Conservation (phyloP, 306 rosid species). For the Cicer judaicum region DNA sequence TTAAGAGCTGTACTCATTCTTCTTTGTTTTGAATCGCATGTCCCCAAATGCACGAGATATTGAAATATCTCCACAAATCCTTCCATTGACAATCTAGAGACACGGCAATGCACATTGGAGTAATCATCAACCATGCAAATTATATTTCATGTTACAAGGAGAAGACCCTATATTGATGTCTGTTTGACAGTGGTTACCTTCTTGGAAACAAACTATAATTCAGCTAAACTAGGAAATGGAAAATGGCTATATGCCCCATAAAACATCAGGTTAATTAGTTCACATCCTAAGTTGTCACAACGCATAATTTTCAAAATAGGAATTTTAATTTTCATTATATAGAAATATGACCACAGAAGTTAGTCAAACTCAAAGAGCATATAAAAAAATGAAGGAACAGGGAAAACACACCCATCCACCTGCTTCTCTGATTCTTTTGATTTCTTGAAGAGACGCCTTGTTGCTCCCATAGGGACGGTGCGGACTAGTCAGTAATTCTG, state of each 20-base stretch:
- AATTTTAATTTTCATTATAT: slow-evolving; percentile 24
- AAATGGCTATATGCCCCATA: not conserved
- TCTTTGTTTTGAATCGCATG: slow-evolving; percentile 88
- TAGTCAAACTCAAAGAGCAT: slow-evolving; percentile 29
- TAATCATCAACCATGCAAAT: slow-evolving; percentile 37
- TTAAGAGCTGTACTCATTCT: slow-evolving; percentile 71
- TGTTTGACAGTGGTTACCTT: no score
- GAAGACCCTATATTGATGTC: no score
- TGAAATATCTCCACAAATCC: slow-evolving; percentile 97
- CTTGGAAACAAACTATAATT: not conserved
- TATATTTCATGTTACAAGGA: no score
- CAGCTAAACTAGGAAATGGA: slow-evolving; percentile 8
- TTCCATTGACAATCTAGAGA: slow-evolving; percentile 77
- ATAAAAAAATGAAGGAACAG: slow-evolving; percentile 47
- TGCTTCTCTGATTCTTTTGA: slow-evolving; percentile 96
- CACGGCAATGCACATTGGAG: slow-evolving; percentile 39
- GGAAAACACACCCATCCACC: slow-evolving; percentile 99
- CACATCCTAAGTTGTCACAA: slow-evolving; percentile 35
- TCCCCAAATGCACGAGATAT: slow-evolving; percentile 99
- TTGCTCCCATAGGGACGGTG: slow-evolving; percentile 96
- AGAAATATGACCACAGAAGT: not conserved
- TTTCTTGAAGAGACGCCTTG: slow-evolving; percentile 79
- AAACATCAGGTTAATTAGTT: slow-evolving; percentile 15
- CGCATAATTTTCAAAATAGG: slow-evolving; percentile 8
- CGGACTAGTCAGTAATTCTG: slow-evolving; percentile 77